Evolutionary conservation across 768 basidiomycete genomes (phyloP).

Genomic region (Dacryopinax primogenitus): DNA sequence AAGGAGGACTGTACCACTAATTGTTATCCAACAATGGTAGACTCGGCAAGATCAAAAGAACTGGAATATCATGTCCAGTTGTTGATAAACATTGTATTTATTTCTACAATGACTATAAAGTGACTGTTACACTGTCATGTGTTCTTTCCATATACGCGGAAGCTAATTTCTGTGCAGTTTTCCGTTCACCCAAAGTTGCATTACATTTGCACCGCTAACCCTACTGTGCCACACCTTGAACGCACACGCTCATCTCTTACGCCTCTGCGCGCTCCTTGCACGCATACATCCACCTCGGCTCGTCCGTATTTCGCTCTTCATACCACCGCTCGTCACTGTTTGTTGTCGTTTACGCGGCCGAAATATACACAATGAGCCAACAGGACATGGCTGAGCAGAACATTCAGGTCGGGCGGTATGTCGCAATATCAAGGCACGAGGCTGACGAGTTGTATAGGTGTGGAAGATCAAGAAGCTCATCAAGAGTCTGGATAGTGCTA

Average conservation of each 20-base stretch:
- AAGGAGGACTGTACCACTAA: too few relatives aligned
- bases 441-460: neutral
- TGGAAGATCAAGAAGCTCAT: slow-evolving; percentile 96
- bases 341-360: neutral
- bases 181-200: too few relatives aligned
- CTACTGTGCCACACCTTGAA: neutral
- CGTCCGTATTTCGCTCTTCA: neutral
- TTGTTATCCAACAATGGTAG: too few relatives aligned
- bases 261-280: neutral
- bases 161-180: slow-evolving; percentile 4
- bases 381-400: slow-evolving; percentile 64
- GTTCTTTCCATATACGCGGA: neutral
- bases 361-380: slow-evolving; percentile 13
- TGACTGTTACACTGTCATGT: too few relatives aligned
- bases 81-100: too few relatives aligned
- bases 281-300: slow-evolving; percentile 5
- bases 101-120: too few relatives aligned
- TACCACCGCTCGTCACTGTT: neutral
- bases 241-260: neutral
- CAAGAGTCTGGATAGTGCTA: slow-evolving; percentile 88
- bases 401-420: slow-evolving; percentile 69
- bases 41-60: neutral
- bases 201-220: too few relatives aligned
- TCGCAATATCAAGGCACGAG: slow-evolving; percentile 6
- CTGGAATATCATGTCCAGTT: too few relatives aligned